Base-by-base conservation (phyloP, 805 yeast species). In the Cyberlindnera sargentensis region DNA sequence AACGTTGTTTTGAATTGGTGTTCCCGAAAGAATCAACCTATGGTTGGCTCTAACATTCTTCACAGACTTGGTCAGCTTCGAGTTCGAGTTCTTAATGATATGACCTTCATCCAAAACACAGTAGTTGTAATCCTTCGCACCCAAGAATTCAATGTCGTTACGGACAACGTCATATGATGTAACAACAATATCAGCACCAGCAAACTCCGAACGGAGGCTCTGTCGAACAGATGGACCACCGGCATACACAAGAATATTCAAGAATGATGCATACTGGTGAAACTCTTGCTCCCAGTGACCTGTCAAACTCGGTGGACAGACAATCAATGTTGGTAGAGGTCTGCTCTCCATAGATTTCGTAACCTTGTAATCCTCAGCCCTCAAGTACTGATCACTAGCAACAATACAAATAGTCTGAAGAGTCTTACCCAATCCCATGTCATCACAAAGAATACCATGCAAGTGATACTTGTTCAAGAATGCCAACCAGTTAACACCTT, bases 221-320 rank as follows among this genome's bases (percentile, higher is more conserved):
- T 72, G 60, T 57, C 99, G 73, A 2, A 73, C 66, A 4, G 83
- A 66, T 3, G 99, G 98, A 5, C 88, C 81, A n/a, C 99, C 99
- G 23, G 95, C 96, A 63, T 91, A 91, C 3, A 88, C 93, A 27
- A 86, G 61, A 5, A 87, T 84, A 36, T 76, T 80, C 66, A 93
- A 69, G 50, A 84, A 84, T 36, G 98, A 96, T 0, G 97, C 85
- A 62, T 89, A 93, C 49, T 85, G 89, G 47, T 78, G 76, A 51
- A 93, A 71, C 64, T 93, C 99, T 60, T 88, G 96, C 61, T 88
- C 95, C 99, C 99, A 93, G 64, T 93, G 99, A 24, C 99, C 99
- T 2, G 97, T 90, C 53, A 93, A 75, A 1, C 98, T 88, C 0
- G 99, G 97, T 1, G 99, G 99, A 67, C 99, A 93, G 15, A 93